Evolutionary conservation across 768 basidiomycete genomes (phyloP), one percentile per base, ranked within the genome.

Genomic region (Coprinellus micaceus): DNA sequence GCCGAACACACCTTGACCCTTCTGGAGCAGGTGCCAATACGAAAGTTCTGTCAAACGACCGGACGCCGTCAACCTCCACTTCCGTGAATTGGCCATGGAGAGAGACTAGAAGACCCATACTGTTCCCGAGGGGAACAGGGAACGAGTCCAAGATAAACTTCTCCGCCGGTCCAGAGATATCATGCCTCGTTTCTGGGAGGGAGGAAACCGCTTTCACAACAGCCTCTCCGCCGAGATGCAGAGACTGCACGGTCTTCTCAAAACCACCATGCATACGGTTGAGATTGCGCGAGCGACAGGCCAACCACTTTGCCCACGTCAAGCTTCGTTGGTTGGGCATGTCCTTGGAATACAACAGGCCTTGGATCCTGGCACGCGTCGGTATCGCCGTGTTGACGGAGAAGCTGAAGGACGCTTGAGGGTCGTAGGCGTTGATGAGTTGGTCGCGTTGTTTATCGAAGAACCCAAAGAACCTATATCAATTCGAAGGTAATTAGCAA

Each of bases 11-110:
- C 94, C 85, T 76, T 63, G 95, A 94, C 25, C 86, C 89, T 51
- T 88, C 84, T 24, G 84, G 72, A 2, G 94, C 88, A 37, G 89
- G 88, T 4, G 86, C 84, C 24, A 99, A 76, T 53, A 98, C 80
- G 66, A 98, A 95, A 0, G 91, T 86, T 56, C 97, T 82, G 67
- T 97, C 94, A 71, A 99, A 99, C 21, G 94, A 96, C 45, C 96
- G 83, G 22, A 93, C 73, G 11, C 94, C 94, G 53, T 83, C 82
- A 9, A 84, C 58, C 7, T 62, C 69, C 39, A 70, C 77, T 80
- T 98, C 96, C 50, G 81, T 80, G 66, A 96, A 96, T 68, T 98
- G 86, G 2, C 95, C 95, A 67, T 97, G 93, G 17, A 98, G 77
- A 44, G 82, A 83, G 58, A 90, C 74, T 53, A 92, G 76, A 59